phyloP scores from a whole-genome alignment of 2,329 filamentous ascomycete species.

The Sclerotinia subarctica region DNA sequence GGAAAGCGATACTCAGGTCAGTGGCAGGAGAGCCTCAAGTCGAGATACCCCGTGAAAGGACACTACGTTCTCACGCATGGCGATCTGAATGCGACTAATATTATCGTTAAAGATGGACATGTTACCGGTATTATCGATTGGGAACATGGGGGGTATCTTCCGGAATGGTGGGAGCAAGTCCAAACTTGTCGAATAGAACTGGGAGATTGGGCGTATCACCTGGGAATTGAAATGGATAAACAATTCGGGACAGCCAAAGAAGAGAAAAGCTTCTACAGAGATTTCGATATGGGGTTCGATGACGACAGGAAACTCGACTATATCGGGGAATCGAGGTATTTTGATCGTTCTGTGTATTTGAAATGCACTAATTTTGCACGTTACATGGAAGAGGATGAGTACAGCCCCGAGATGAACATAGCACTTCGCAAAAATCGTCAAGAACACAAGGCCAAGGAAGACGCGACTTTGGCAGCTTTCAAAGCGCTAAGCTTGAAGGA shows the following conservation, averaged over 20 bases:
- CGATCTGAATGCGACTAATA: background rate
- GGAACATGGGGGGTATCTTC: background rate
- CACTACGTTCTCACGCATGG: conserved; percentile 5
- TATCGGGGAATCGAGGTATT: fast-evolving
- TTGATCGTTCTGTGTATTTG: fast-evolving
- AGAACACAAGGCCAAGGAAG: background rate
- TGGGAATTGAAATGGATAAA: background rate
- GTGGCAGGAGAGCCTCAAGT: background rate
- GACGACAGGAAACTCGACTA: fast-evolving
- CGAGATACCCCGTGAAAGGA: background rate
- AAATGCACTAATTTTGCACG: background rate
- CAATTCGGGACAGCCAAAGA: background rate
- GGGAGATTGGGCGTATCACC: background rate
- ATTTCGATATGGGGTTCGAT: background rate
- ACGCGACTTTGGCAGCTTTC: background rate
- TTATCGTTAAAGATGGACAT: background rate
- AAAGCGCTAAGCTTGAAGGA: background rate
- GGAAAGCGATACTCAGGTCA: too few relatives aligned
- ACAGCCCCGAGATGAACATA: too few relatives aligned
- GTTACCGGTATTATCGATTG: background rate
- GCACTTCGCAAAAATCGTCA: background rate
- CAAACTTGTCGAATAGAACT: too few relatives aligned
- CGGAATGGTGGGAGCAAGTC: background rate
- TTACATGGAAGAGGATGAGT: background rate
- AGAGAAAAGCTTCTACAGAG: background rate